Base-by-base conservation (phyloP, 2,329 filamentous ascomycete species). In the Neofusicoccum umdonicola region DNA sequence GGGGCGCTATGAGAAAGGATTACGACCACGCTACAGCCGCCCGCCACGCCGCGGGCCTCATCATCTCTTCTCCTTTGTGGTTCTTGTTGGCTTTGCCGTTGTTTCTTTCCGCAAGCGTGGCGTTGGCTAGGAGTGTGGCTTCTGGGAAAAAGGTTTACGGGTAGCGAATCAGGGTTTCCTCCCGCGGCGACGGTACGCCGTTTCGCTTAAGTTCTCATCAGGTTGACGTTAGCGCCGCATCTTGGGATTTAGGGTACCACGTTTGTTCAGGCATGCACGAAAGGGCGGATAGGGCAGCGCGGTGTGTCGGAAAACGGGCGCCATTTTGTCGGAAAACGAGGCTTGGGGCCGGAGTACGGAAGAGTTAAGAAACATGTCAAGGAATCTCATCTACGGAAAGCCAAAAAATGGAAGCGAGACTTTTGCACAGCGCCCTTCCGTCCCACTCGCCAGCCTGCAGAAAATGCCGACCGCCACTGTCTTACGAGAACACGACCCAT, bases 141-240 rank as follows among this genome's bases (percentile, higher is more conserved):
- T 47, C 42, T 37, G 9, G 42, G 42, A 37, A 60, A 60, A 60
- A 60, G 56, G 56, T 34, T 60, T 47, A 60, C 56, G 41, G 56
- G 44, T 60, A 60, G 56, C 56, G 56, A 60, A 60, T 60, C 56
- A 60, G 56, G 56, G 56, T 60, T 60, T 60, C 42, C 6, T 60
- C 56, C 56, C 56, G 56, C 42, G 56, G 42, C 41, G 56, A 60
- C 56, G 56, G 56, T 60, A 60, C 56, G 56, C 42, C 56, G 56
- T 60, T 60, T 60, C 56, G 56, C 56, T 60, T 60, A 58, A 13
- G 56, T 47, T 47, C 12, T 60, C 56, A 60, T 47, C 56, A 47
- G 42, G 27, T 60, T 47, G 56, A 60, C 56, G 56, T 47, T 48
- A 47, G 56, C 56, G 56, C 39, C 27, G 56, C 56, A 60, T 60